Conservation (phyloP, 2,329 filamentous ascomycete species). For the Nigrograna mackinnonii region DNA sequence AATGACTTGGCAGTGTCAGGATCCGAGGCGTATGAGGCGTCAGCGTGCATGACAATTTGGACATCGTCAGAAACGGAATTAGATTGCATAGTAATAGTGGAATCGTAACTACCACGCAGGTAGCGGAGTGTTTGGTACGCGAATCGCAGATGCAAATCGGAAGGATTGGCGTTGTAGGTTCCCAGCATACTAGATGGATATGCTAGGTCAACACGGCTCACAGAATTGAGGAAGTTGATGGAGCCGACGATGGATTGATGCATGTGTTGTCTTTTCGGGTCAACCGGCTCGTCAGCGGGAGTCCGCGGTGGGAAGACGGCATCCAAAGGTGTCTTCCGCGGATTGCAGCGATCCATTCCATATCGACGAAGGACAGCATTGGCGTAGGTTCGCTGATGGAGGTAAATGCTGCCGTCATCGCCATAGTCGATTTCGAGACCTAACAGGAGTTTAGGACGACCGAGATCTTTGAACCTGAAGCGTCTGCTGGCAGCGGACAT, state of each 20-base stretch:
- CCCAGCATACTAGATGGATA: constrained; percentile 7
- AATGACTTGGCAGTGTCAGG: constrained; percentile 11
- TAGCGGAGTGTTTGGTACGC: background rate
- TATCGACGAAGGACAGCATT: constrained; percentile 3
- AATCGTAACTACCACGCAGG: no score
- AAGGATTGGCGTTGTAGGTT: constrained; percentile 7
- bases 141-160: constrained; percentile 1
- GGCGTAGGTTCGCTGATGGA: constrained; percentile 5
- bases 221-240: constrained; percentile 10
- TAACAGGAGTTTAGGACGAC: constrained; percentile 2
- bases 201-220: constrained; percentile 2
- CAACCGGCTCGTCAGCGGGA: background rate
- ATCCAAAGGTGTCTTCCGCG: constrained; percentile 4
- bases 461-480: constrained; percentile 11
- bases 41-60: constrained; percentile 5
- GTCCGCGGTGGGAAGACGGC: constrained; percentile 4
- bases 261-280: background rate
- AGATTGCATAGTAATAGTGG: background rate
- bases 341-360: constrained; percentile 6
- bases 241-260: constrained; percentile 9
- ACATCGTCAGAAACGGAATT: background rate
- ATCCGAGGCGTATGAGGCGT: constrained; percentile 9
- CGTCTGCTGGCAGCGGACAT: background rate
- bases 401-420: background rate
- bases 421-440: constrained; percentile 8